phyloP scores from a whole-genome alignment of 73 alveolate species.

The Diophrys appendiculata region DNA sequence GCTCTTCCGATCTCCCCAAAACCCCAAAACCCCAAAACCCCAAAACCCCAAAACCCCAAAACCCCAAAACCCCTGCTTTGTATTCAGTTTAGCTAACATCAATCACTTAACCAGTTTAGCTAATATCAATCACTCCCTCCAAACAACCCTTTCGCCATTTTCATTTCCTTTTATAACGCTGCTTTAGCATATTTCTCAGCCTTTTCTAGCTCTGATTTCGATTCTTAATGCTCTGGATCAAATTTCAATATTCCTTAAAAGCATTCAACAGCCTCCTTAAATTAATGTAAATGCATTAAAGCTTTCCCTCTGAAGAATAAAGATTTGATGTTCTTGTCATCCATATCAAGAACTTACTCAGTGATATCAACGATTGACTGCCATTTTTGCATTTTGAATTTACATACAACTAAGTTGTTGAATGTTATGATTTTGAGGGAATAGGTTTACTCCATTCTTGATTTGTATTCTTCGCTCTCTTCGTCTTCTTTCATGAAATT shows the following conservation, averaged over 20 bases:
- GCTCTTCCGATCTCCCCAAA: too few species aligned
- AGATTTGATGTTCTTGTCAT: conserved; percentile 35
- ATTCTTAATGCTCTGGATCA: conserved; percentile 49
- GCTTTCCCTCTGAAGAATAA: conserved; percentile 56
- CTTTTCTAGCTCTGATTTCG: conserved; percentile 24
- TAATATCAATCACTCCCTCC: too few species aligned
- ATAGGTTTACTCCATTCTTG: conserved; percentile 7
- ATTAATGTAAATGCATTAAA: conserved; percentile 40
- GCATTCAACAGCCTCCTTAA: conserved; percentile 28
- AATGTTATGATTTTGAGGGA: conserved; percentile 18
- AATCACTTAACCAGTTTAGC: too few species aligned
- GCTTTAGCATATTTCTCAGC: too few species aligned
- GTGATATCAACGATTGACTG: conserved; percentile 42
- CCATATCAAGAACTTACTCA: conserved; percentile 37
- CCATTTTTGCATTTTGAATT: conserved; percentile 40
- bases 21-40: too few species aligned
- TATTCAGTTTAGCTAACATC: too few species aligned
- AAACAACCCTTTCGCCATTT: too few species aligned
- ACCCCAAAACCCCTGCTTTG: too few species aligned
- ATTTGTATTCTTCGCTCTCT: conserved; percentile 26
- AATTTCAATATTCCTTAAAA: conserved; percentile 6
- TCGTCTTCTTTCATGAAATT: conserved; percentile 60
- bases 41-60: too few species aligned
- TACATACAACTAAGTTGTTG: conserved; percentile 57
- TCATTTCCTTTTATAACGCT: too few species aligned